Evolutionary conservation across 164 flowering plant genomes (phyloP), one percentile per base, ranked within the genome.

Genomic region (Macadamia tetraphylla): DNA sequence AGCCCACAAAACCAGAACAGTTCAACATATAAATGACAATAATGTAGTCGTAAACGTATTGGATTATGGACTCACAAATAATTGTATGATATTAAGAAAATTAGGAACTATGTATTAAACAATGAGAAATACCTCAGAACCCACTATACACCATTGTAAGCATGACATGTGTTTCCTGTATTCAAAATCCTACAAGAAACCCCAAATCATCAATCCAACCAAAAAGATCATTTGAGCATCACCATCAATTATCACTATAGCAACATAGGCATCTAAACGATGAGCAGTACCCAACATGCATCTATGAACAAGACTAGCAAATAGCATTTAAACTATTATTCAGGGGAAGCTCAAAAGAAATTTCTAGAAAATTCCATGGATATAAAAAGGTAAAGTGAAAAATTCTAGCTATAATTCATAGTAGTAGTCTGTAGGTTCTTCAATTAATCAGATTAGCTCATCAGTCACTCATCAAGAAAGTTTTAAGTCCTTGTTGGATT

Each of bases 61-160:
- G 30, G 29, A 63, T 43, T 31, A 5, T 31, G 10, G 4, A 32
- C 9, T 60, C 62, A 31, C 2, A 6, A 14, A 3, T 10, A 31
- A 60, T 11, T 12, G n/a, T 5, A 13, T 52, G 17, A 52, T 1
- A 52, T 13, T 11, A 9, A 51, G 32, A 29, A 15, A 40, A 2
- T 66, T n/a, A n/a, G n/a, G n/a, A 56, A 51, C 14, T 10, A 29
- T 49, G 8, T 60, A 18, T 32, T 30, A 43, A 51, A 69, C 43
- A 51, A 10, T 40, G 15, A 9, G 53, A 17, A 79, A 69, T 87
- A 94, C 99, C 99, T 68, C 71, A 92, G 58, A 6, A 86, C 88
- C 99, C 99, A 95, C 51, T 88, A 73, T 53, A 90, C 80, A 65
- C 88, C 88, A 73, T 90, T 97, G 85, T 87, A 90, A 68, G 86